Conservation (phyloP, 2,329 filamentous ascomycete species). For the Aspergillus sp. region DNA sequence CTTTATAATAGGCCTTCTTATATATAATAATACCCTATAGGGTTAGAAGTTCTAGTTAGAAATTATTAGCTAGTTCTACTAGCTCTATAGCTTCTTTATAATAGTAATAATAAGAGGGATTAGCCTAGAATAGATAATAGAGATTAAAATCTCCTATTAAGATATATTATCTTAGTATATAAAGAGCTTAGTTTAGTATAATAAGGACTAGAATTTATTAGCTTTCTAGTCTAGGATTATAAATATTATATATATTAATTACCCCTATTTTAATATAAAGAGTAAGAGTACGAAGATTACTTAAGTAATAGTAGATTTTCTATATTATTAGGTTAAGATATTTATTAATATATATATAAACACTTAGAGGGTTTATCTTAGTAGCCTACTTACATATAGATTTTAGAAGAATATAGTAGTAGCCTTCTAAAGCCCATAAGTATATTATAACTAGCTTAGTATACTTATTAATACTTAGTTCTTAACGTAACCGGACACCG, state of each 20-base stretch:
- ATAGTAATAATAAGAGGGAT: neutral
- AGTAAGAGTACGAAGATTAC: constrained; percentile 13
- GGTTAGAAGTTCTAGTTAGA: constrained; percentile 1
- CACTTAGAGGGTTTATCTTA: no score
- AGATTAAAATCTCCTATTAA: constrained; percentile 6
- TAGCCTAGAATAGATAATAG: constrained; percentile 3
- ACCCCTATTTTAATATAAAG: neutral
- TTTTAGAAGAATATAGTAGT: no score
- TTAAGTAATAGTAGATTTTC: neutral
- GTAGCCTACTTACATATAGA: no score
- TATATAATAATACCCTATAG: constrained; percentile 2
- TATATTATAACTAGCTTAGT: no score
- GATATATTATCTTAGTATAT: neutral
- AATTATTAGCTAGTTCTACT: neutral
- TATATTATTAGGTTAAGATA: no score
- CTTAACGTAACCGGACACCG: no score
- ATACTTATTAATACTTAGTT: no score
- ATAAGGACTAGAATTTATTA: no score
- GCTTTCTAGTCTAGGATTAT: constrained; percentile 8
- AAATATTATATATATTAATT: constrained; percentile 14
- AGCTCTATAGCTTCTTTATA: constrained; percentile 1
- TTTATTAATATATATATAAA: no score
- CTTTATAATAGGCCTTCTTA: neutral
- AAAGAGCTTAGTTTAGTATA: no score
- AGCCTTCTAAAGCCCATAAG: no score